These are phyloP conservation scores for Penicillium nordicum DNA, from an alignment of 2,329 filamentous ascomycete species.

Conservation along the genomic window DNA sequence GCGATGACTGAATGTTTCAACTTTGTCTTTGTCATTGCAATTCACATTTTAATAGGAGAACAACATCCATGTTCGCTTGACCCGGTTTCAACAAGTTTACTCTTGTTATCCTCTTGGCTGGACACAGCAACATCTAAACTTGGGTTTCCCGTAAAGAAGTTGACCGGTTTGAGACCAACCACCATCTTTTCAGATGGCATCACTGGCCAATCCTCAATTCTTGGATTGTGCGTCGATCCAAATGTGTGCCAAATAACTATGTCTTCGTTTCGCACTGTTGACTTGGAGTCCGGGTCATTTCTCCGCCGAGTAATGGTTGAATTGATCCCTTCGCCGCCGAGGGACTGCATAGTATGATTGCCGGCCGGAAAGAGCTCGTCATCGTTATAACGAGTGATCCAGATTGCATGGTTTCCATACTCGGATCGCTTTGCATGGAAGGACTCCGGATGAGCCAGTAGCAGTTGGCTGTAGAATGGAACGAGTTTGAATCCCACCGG, in stretches of 20 bases:
- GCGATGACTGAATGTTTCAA: too few relatives aligned
- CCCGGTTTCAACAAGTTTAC: neutral
- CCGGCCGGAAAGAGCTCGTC: constrained; percentile 50
- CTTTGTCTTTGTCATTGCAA: neutral
- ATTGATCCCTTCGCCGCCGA: constrained; percentile 24
- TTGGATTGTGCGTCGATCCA: constrained; percentile 42
- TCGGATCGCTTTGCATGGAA: constrained; percentile 51
- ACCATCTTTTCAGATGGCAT: constrained; percentile 33
- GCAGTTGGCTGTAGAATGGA: constrained; percentile 53
- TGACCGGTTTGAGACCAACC: constrained; percentile 22
- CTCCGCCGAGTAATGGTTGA: constrained; percentile 25
- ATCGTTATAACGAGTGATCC: constrained; percentile 52
- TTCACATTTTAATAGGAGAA: neutral
- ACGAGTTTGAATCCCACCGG: constrained; percentile 55
- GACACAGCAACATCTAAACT: constrained; percentile 20
- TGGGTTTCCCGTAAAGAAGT: constrained; percentile 23
- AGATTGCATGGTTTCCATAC: constrained; percentile 51
- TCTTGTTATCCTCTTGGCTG: constrained; percentile 17
- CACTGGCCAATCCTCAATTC: constrained; percentile 41
- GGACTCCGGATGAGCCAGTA: constrained; percentile 50
- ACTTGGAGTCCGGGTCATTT: neutral
- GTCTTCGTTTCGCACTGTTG: constrained; percentile 31
- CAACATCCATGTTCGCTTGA: neutral
- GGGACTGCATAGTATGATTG: constrained; percentile 50
- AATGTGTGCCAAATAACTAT: constrained; percentile 41